Conservation (phyloP, 164 flowering plant species). For the Kalanchoe fedtschenkoi region DNA sequence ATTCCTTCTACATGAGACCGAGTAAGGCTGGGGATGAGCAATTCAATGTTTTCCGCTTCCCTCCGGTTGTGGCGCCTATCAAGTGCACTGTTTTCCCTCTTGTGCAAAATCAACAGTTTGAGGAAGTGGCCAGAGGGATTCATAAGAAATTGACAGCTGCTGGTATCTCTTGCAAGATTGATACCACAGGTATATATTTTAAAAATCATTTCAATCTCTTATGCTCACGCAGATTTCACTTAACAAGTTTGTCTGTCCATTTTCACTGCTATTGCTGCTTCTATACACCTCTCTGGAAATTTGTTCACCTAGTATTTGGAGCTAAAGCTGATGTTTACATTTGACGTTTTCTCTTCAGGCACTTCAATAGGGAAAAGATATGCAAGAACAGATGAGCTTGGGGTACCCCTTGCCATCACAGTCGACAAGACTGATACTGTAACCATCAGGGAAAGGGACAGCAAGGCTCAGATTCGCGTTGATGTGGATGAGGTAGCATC, state of each 20-base stretch:
- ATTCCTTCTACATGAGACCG: slow-evolving; percentile 73
- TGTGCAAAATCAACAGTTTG: slow-evolving; percentile 67
- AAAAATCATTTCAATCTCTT: background rate
- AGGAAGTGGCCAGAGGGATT: slow-evolving; percentile 62
- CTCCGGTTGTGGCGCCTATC: slow-evolving; percentile 52
- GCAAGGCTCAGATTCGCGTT: slow-evolving; percentile 84
- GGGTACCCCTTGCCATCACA: slow-evolving; percentile 87
- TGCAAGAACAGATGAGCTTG: slow-evolving; percentile 96
- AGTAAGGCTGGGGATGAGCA: slow-evolving; percentile 88
- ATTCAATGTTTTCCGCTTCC: slow-evolving; percentile 54
- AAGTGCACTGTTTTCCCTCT: slow-evolving; percentile 61
- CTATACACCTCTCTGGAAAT: background rate
- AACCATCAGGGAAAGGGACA: slow-evolving; percentile 87
- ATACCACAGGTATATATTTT: slow-evolving; percentile 55
- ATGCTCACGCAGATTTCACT: no score
- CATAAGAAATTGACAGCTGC: slow-evolving; percentile 52
- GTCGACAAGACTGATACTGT: slow-evolving; percentile 65
- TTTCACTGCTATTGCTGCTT: background rate
- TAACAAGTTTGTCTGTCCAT: no score
- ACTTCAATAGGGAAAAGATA: slow-evolving; percentile 94
- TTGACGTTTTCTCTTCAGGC: slow-evolving; percentile 28
- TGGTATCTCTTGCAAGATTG: slow-evolving; percentile 80
- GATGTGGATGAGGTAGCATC: slow-evolving; percentile 64
- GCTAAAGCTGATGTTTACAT: background rate
- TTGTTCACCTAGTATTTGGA: background rate